Evolutionary conservation across 2,329 filamentous ascomycete genomes (phyloP).

Genomic region (Penicillium sp.): DNA sequence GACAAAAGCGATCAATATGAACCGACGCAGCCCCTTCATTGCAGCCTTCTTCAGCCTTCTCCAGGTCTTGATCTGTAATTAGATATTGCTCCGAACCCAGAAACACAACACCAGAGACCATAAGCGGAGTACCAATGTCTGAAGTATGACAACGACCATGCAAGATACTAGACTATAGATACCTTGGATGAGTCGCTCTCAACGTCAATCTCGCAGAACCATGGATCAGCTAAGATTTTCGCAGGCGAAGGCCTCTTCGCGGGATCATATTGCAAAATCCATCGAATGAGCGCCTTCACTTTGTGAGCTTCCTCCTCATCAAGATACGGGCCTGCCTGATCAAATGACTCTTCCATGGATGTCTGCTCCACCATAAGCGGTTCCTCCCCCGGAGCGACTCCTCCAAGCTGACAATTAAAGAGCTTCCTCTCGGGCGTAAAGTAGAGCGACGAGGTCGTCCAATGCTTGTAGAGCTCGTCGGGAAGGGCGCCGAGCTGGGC

Average conservation of each 20-base stretch:
- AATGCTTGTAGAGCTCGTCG: slow-evolving; percentile 24
- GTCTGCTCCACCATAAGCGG: slow-evolving; percentile 22
- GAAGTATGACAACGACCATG: neutral
- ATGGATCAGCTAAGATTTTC: slow-evolving; percentile 29
- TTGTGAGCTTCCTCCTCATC: slow-evolving; percentile 25
- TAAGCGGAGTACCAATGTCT: no score
- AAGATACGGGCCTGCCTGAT: slow-evolving; percentile 23
- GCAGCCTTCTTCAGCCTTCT: slow-evolving; percentile 1
- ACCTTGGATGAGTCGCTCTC: slow-evolving; percentile 6
- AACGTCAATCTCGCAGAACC: slow-evolving; percentile 25
- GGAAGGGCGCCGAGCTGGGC: slow-evolving; percentile 26
- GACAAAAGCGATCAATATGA: neutral
- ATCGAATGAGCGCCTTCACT: slow-evolving; percentile 26
- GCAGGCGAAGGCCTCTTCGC: slow-evolving; percentile 27
- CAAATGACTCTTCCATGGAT: slow-evolving; percentile 27
- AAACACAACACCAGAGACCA: no score
- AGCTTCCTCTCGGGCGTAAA: slow-evolving; percentile 22
- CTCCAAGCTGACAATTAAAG: slow-evolving; percentile 21
- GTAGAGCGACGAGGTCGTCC: slow-evolving; percentile 27
- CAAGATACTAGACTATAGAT: neutral
- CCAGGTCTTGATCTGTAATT: no score
- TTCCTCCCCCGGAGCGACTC: slow-evolving; percentile 21
- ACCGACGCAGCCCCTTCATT: neutral
- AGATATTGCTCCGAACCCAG: no score
- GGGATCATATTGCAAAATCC: slow-evolving; percentile 32